phyloP scores from a whole-genome alignment of 495 filamentous ascomycete species.

The Penicillium paradoxum region DNA sequence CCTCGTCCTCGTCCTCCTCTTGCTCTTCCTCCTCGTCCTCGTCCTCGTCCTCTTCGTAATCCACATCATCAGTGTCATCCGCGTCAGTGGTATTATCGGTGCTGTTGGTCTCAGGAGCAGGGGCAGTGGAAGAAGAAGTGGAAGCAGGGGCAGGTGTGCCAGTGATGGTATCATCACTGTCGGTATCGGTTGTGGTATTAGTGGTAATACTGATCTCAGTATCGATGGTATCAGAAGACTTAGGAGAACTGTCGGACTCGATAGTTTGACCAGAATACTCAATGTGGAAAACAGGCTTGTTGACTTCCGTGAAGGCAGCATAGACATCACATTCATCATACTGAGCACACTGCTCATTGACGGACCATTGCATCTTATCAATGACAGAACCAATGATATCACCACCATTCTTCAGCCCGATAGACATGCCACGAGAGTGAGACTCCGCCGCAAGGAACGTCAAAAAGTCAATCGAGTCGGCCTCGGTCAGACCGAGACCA shows the following conservation, averaged over 20 bases:
- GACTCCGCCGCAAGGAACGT: slow-evolving; percentile 54
- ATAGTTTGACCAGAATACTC: slow-evolving; percentile 52
- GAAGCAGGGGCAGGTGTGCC: background rate
- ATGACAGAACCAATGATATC: slow-evolving; percentile 55
- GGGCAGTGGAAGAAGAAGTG: background rate
- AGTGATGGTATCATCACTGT: background rate
- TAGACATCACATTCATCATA: slow-evolving; percentile 55
- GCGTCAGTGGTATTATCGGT: background rate
- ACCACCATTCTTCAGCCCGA: slow-evolving; percentile 66
- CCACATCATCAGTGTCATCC: background rate
- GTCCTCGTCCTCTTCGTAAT: background rate
- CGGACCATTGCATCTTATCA: slow-evolving; percentile 56
- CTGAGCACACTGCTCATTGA: slow-evolving; percentile 69
- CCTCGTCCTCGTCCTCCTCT: background rate
- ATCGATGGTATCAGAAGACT: background rate
- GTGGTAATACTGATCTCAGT: too few relatives aligned
- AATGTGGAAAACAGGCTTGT: slow-evolving; percentile 70
- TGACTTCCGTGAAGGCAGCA: slow-evolving; percentile 49
- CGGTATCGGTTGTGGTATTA: background rate
- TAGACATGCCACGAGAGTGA: slow-evolving; percentile 41
- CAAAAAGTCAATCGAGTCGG: slow-evolving; percentile 54
- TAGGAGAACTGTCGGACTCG: background rate
- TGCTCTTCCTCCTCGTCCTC: background rate
- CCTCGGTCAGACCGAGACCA: slow-evolving; percentile 50
- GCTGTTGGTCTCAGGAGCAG: background rate